Evolutionary conservation across 164 flowering plant genomes (phyloP), one percentile per base, ranked within the genome.

Genomic region (Malania oleifera): DNA sequence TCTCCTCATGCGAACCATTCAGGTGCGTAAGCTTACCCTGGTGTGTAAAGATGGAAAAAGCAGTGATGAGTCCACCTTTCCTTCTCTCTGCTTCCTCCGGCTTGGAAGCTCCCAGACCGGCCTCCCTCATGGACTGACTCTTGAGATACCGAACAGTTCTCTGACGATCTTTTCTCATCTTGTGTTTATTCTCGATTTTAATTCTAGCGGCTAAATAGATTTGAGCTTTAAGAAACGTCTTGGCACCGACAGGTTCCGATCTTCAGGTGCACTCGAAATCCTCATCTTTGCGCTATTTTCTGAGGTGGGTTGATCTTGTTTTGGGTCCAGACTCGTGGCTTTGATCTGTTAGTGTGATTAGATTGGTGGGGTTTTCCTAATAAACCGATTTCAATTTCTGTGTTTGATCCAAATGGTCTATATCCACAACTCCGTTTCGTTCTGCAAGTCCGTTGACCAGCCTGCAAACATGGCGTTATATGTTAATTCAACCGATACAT

Each of bases 341-440:
- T 61, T 54, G 60, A 67, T 67, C 55, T 54, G 52, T 24, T 55
- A 57, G 17, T 4, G 5, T 43, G 46, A 46, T 22, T 20, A 19
- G 50, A 59, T 29, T 23, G 24, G 13, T 49, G 40, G 34, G 39
- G 22, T 41, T 47, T 13, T 22, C 7, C 0, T 2, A 18, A 45
- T 52, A 61, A 57, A 44, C 23, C 15, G 37, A 27, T 58, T 20
- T 64, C 35, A 38, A n/a, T 55, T 58, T 57, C 31, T 67, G 66
- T 56, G 49, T 62, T 52, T 28, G 31, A 67, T 65, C 72, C 79
- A 73, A 67, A 82, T 82, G 87, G 79, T 75, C 70, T 60, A 71
- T 74, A 68, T 68, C 57, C 65, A 63, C 28, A 71, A 57, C 72
- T 72, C 79, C 57, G 71, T 73, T 62, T 64, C 80, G 59, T 70